These are phyloP conservation scores for Lizonia empirigonia DNA, from an alignment of 2,329 filamentous ascomycete genomes.

Conservation along the genomic window DNA sequence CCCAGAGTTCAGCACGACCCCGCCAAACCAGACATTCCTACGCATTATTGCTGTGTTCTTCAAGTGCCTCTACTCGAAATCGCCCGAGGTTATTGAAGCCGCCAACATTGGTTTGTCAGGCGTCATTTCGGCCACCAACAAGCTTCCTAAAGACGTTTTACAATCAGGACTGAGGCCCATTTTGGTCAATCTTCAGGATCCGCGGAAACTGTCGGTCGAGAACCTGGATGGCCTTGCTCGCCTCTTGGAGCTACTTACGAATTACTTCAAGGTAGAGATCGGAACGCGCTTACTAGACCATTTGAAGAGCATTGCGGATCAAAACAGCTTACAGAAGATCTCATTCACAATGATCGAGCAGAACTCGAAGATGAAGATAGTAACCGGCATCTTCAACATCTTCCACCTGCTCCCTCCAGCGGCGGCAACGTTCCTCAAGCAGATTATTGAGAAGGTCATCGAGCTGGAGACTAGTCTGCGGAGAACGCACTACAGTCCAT, in stretches of 20 bases:
- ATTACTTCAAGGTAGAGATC: conserved; percentile 99
- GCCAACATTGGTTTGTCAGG: conserved; percentile 89
- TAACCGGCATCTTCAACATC: conserved; percentile 92
- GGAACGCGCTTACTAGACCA: conserved; percentile 92
- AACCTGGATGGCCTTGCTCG: conserved; percentile 90
- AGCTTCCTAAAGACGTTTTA: conserved; percentile 91
- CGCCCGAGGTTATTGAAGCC: conserved; percentile 87
- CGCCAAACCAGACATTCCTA: conserved; percentile 65
- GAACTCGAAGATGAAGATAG: conserved; percentile 88
- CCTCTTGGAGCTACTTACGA: conserved; percentile 87
- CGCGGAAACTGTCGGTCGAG: conserved; percentile 84
- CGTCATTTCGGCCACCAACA: conserved; percentile 85
- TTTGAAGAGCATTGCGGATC: conserved; percentile 86
- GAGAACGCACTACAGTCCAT: conserved; percentile 87
- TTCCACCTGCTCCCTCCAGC: conserved; percentile 94
- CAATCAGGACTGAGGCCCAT: conserved; percentile 94
- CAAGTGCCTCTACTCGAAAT: conserved; percentile 94
- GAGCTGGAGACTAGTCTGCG: conserved; percentile 84
- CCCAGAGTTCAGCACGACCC: conserved; percentile 82
- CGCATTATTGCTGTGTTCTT: conserved; percentile 93
- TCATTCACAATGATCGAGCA: conserved; percentile 96
- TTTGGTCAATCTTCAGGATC: conserved; percentile 93
- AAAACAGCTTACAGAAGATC: conserved; percentile 79
- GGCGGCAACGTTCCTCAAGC: conserved; percentile 88
- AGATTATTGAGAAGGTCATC: conserved; percentile 87